Conservation (phyloP, 495 filamentous ascomycete species). For the Echria macrotheca region DNA sequence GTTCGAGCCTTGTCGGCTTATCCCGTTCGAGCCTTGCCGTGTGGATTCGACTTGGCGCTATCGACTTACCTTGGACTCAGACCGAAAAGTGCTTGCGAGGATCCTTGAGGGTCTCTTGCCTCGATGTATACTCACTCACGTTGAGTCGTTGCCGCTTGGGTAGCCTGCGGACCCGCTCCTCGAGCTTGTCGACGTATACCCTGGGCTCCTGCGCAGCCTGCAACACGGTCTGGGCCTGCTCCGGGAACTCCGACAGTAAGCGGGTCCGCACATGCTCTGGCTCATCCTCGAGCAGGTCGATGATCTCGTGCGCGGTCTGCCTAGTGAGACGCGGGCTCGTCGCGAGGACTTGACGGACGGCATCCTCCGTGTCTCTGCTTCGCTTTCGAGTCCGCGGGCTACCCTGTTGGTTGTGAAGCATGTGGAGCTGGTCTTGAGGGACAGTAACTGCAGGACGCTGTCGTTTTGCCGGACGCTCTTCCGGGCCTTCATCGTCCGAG, state of each 20-base stretch:
- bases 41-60: too few species aligned
- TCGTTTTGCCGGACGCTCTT: background rate
- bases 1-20: too few species aligned
- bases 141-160: background rate
- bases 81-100: too few species aligned
- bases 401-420: background rate
- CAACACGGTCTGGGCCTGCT: background rate
- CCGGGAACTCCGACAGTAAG: background rate
- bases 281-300: background rate
- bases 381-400: constrained; percentile 5
- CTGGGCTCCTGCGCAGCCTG: too few species aligned
- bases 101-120: too few species aligned
- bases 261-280: background rate
- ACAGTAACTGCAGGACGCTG: background rate
- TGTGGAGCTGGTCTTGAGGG: background rate
- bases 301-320: background rate
- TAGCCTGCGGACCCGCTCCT: constrained; percentile 3
- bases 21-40: too few species aligned
- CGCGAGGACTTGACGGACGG: background rate
- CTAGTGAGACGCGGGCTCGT: background rate
- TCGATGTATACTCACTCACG: background rate
- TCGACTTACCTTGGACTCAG: too few species aligned
- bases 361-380: background rate
- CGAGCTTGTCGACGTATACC: background rate
- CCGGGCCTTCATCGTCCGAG: background rate